These are phyloP conservation scores for Canavalia ensiformis DNA, from an alignment of 306 rosid species.

Conservation along the genomic window DNA sequence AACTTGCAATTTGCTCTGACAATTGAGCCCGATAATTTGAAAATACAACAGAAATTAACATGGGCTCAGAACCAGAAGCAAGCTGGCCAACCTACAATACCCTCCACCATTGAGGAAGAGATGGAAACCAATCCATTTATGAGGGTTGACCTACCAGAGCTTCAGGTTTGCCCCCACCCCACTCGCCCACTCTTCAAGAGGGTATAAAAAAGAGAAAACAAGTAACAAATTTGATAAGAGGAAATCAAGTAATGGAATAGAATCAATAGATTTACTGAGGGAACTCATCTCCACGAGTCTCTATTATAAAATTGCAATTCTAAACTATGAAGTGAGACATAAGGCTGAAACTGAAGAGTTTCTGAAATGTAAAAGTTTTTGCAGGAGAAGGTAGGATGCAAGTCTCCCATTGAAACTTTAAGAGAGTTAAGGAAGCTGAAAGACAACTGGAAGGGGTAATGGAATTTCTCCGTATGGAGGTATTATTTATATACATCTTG, in stretches of 20 bases:
- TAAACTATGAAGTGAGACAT: too few relatives aligned
- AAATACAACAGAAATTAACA: conserved; percentile 60
- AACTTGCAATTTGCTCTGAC: conserved; percentile 44
- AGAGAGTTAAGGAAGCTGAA: conserved; percentile 68
- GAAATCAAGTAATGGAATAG: background rate
- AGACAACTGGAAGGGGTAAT: conserved; percentile 77
- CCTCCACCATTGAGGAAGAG: conserved; percentile 82
- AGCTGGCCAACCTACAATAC: conserved; percentile 70
- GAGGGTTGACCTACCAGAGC: conserved; percentile 70
- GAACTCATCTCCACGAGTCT: background rate
- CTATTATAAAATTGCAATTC: background rate
- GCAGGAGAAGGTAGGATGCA: conserved; percentile 65
- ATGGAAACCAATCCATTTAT: conserved; percentile 81
- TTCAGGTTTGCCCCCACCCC: conserved; percentile 64
- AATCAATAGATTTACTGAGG: background rate
- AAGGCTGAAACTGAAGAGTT: background rate
- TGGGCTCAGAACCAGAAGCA: conserved; percentile 74
- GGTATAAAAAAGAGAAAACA: background rate
- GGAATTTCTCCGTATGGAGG: background rate
- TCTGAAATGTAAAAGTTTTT: background rate
- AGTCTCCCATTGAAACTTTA: conserved; percentile 69
- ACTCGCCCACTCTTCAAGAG: background rate
- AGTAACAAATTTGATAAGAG: background rate
- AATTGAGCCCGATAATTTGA: conserved; percentile 37
- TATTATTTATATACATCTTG: background rate